A percentile compares a stretch with the other conserved stretches of the same genome.
Evolutionary conservation across 1,139 yeast species (phyloP).

Genomic region (Debaryomyces psychrophilus): DNA sequence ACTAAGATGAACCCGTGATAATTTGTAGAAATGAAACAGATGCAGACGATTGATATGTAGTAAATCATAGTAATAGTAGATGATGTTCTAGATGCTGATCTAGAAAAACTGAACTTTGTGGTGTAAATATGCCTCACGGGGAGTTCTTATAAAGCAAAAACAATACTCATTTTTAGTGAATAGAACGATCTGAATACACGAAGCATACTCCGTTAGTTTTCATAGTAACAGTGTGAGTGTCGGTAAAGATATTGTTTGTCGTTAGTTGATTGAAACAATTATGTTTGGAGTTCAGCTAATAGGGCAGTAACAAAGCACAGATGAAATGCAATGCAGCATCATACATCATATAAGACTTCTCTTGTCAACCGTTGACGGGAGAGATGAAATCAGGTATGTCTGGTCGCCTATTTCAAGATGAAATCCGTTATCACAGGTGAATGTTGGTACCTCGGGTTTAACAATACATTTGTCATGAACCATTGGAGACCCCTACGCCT

Average conservation of each 20-base stretch:
- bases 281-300: too few relatives aligned
- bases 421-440: constrained; percentile 53
- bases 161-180: too few relatives aligned
- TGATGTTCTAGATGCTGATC: not conserved
- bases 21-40: not conserved
- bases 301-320: too few relatives aligned
- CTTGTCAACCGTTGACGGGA: too few relatives aligned
- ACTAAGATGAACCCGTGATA: not conserved
- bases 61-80: not conserved
- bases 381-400: not conserved
- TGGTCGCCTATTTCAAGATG: constrained; percentile 28
- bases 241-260: too few relatives aligned
- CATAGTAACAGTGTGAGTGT: too few relatives aligned
- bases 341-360: too few relatives aligned
- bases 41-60: not conserved
- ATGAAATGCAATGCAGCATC: too few relatives aligned
- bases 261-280: too few relatives aligned
- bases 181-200: too few relatives aligned
- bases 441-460: constrained; percentile 63
- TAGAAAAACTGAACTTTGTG: not conserved
- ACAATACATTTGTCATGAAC: constrained; percentile 66
- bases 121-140: not conserved
- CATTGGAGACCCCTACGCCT: constrained; percentile 74
- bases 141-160: too few relatives aligned
- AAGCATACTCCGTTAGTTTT: too few relatives aligned